Evolutionary conservation across 805 yeast genomes (phyloP).

Genomic region (Saccharomycopsis selenospora): DNA sequence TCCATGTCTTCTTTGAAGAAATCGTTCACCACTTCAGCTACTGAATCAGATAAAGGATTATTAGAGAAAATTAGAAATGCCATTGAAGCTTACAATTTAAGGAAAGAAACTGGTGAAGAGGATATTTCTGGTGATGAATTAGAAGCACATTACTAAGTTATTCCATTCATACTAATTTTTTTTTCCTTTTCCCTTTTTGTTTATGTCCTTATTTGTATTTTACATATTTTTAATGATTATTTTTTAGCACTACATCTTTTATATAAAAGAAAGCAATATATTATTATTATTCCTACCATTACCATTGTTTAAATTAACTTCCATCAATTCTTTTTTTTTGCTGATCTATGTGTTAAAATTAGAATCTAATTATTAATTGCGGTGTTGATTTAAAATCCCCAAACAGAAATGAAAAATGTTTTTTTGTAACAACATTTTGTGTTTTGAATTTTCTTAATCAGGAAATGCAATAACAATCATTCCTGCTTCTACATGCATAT

Average conservation of each 20-base stretch:
- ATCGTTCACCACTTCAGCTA: slow-evolving; percentile 3
- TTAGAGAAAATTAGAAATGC: slow-evolving; percentile 37
- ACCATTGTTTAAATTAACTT: too few species aligned
- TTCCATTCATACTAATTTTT: slow-evolving; percentile 6
- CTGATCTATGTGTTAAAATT: too few species aligned
- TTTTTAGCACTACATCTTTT: too few species aligned
- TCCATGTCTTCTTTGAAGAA: slow-evolving; percentile 9
- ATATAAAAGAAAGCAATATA: too few species aligned
- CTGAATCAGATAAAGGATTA: slow-evolving; percentile 27
- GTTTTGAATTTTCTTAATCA: not conserved
- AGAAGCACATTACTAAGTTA: slow-evolving; percentile 35
- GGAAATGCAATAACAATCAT: not conserved
- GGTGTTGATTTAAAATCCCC: too few species aligned
- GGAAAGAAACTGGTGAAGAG: slow-evolving; percentile 30
- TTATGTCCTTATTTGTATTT: not conserved
- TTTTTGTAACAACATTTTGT: not conserved
- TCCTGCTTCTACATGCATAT: not conserved
- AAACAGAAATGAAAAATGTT: too few species aligned
- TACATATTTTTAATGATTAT: not conserved
- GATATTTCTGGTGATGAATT: slow-evolving; percentile 49
- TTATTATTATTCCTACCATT: too few species aligned
- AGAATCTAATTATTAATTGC: too few species aligned
- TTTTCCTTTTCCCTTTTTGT: not conserved
- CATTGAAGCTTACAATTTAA: slow-evolving; percentile 29
- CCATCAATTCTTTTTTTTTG: too few species aligned